Conservation (phyloP, 306 rosid species). For the Cicer bijugum region DNA sequence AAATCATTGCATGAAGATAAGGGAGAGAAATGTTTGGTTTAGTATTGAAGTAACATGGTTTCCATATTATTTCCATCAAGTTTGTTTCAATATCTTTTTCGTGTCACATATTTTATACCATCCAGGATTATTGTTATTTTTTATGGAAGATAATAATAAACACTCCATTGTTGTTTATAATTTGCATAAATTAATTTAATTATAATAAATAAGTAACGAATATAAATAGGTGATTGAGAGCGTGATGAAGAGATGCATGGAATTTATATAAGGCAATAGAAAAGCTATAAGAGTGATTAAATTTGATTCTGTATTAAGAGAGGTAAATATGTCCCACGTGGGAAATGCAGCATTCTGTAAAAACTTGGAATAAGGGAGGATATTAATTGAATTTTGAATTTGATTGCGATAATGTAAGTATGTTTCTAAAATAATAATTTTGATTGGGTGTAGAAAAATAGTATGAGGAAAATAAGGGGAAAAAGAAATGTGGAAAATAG, state of each 20-base stretch:
- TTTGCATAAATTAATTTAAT: background rate
- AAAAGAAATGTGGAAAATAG: background rate
- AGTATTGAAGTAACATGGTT: background rate
- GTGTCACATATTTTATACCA: background rate
- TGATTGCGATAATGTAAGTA: background rate
- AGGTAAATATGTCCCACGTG: conserved; percentile 25
- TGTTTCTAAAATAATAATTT: background rate
- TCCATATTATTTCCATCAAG: background rate
- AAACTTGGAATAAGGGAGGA: background rate
- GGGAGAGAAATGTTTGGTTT: conserved; percentile 12
- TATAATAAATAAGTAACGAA: background rate
- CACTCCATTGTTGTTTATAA: background rate
- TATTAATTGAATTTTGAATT: conserved; percentile 1
- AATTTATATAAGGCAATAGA: background rate
- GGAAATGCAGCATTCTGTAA: conserved; percentile 3
- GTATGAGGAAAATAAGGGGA: background rate
- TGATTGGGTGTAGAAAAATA: background rate
- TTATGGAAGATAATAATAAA: background rate
- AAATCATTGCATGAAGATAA: background rate
- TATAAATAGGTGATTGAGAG: background rate
- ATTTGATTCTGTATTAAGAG: background rate
- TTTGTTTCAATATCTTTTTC: background rate
- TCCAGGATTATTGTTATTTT: background rate
- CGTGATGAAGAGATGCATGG: background rate
- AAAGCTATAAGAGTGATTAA: conserved; percentile 16